phyloP scores from a whole-genome alignment of 768 basidiomycete species.

The Amanita molliuscula region DNA sequence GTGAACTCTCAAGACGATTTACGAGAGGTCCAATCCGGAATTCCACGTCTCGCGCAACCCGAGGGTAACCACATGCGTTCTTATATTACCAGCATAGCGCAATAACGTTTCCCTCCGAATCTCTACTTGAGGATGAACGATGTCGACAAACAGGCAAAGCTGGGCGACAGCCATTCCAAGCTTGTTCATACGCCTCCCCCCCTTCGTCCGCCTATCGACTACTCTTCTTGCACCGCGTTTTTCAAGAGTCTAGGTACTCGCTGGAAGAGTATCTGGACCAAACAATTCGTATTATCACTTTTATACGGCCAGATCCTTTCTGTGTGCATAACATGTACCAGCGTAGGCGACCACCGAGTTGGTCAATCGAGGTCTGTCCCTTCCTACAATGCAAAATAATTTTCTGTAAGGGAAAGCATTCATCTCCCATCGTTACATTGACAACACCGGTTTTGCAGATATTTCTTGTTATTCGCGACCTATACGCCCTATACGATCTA shows the following conservation, averaged over 20 bases:
- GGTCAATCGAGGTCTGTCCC: constrained; percentile 51
- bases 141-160: no score
- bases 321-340: constrained; percentile 83
- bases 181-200: background rate
- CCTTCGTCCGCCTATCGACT: constrained; percentile 53
- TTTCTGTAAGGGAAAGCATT: constrained; percentile 52
- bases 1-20: no score
- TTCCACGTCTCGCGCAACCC: no score
- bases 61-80: no score
- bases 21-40: no score
- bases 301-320: constrained; percentile 77
- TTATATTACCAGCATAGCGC: no score
- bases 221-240: constrained; percentile 47
- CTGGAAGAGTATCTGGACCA: constrained; percentile 73
- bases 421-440: background rate
- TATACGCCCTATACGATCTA: constrained; percentile 93
- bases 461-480: constrained; percentile 61
- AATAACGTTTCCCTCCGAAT: no score
- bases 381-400: constrained; percentile 77
- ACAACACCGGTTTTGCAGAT: constrained; percentile 30
- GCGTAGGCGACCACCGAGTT: constrained; percentile 79
- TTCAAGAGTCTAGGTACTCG: constrained; percentile 40
- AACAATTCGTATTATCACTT: constrained; percentile 57
- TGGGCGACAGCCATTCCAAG: no score
- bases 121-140: no score